A percentile compares a stretch with the other conserved stretches of the same genome.
phyloP scores from a whole-genome alignment of 768 basidiomycete genomes.

The Tulasnella sp. region DNA sequence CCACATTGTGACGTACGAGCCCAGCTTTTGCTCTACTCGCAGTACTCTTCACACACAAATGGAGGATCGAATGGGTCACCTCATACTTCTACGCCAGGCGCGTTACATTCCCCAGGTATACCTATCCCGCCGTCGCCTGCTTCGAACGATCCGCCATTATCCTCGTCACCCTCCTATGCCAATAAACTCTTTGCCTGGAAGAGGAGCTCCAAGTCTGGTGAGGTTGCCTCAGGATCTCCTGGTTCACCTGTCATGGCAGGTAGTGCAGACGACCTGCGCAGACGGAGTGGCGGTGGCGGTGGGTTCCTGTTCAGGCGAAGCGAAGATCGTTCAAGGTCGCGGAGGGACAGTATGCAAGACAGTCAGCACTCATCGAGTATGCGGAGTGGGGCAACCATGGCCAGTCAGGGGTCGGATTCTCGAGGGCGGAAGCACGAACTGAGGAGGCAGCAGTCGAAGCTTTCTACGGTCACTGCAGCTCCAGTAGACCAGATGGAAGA shows the following conservation, averaged over 20 bases:
- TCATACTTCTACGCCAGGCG: background rate
- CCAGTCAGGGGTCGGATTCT: background rate
- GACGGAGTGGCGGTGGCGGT: background rate
- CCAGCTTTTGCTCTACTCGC: constrained; percentile 65
- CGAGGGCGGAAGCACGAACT: no score
- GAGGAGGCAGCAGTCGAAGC: no score
- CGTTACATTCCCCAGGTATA: background rate
- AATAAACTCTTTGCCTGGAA: constrained; percentile 3
- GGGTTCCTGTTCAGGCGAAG: constrained; percentile 7
- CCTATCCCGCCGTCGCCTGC: constrained; percentile 6
- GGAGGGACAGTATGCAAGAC: constrained; percentile 6
- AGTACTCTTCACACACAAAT: constrained; percentile 33
- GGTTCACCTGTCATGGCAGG: background rate
- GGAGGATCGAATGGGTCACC: constrained; percentile 8
- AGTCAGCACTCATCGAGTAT: constrained; percentile 10
- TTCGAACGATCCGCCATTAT: background rate
- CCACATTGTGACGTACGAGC: constrained; percentile 74
- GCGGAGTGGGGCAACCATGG: background rate
- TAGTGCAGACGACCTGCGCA: background rate
- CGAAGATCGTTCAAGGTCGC: constrained; percentile 9
- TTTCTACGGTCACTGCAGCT: no score
- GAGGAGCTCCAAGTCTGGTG: background rate
- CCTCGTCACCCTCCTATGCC: constrained; percentile 3
- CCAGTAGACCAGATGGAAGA: no score
- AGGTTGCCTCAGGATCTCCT: background rate